These are phyloP conservation scores for Rhodotorula sp. DNA, from an alignment of 1,284 basidiomycete species.

Conservation along the genomic window DNA sequence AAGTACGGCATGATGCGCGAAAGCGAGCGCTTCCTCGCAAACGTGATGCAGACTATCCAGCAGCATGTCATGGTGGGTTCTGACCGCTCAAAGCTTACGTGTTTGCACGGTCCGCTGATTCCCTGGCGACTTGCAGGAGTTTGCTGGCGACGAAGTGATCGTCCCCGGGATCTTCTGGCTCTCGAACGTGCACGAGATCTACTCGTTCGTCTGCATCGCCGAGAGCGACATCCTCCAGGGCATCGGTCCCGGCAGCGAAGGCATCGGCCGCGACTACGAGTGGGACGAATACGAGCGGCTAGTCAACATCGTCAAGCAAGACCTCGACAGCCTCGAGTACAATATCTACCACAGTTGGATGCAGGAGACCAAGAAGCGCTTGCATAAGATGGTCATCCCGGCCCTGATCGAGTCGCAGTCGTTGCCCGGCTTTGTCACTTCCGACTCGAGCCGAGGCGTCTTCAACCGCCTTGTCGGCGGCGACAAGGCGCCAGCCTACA, in stretches of 20 bases:
- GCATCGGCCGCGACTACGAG: conserved; percentile 86
- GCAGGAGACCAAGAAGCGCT: conserved; percentile 94
- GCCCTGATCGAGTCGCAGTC: conserved; percentile 97
- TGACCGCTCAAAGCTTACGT: too few species aligned
- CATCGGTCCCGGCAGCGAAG: conserved; percentile 86
- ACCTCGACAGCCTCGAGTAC: conserved; percentile 96
- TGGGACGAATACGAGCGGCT: conserved; percentile 97
- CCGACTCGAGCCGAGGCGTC: conserved; percentile 80
- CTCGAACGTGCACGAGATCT: conserved; percentile 99
- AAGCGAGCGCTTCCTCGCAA: conserved; percentile 96
- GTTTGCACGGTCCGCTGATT: background rate
- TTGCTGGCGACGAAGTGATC: conserved; percentile 90
- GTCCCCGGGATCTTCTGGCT: conserved; percentile 98
- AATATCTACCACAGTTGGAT: conserved; percentile 99
- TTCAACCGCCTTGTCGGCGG: conserved; percentile 89
- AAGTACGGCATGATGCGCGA: conserved; percentile 96
- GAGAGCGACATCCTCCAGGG: conserved; percentile 98
- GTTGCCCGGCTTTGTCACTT: conserved; percentile 94
- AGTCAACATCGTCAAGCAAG: conserved; percentile 96
- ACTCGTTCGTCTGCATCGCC: conserved; percentile 97
- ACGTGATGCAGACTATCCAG: conserved; percentile 98
- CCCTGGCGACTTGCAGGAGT: conserved; percentile 51
- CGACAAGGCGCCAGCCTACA: conserved; percentile 78
- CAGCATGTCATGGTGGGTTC: conserved; percentile 88
- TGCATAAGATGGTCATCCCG: conserved; percentile 98